Percentiles rank a stretch among this genome's conserved stretches.
These are phyloP conservation scores for Daldinia vernicosa DNA, from an alignment of 495 filamentous ascomycete species.

Conservation along the genomic window DNA sequence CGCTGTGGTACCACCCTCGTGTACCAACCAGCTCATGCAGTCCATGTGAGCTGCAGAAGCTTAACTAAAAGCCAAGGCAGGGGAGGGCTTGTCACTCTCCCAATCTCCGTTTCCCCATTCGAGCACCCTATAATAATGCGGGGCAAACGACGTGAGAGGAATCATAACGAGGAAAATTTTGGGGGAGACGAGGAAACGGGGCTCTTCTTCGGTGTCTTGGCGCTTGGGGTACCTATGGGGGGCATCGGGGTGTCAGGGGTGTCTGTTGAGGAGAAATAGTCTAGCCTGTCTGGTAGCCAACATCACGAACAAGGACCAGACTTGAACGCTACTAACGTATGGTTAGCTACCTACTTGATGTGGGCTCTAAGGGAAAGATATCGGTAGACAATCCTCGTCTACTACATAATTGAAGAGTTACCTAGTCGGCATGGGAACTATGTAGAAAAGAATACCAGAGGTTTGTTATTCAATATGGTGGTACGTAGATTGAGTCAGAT, in stretches of 20 bases:
- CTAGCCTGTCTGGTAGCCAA: not conserved
- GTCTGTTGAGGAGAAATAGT: constrained; percentile 16
- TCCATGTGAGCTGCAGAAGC: constrained; percentile 35
- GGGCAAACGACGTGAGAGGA: constrained; percentile 19
- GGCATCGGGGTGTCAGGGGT: not conserved
- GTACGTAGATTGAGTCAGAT: not conserved
- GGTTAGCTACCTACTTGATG: not conserved
- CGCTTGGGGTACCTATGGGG: constrained; percentile 36
- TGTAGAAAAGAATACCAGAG: not conserved
- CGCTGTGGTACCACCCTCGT: constrained; percentile 11
- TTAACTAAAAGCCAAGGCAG: constrained; percentile 29
- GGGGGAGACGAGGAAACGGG: constrained; percentile 26
- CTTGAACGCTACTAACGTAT: not conserved
- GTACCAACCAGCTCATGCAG: not conserved
- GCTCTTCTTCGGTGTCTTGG: constrained; percentile 45
- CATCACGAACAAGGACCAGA: constrained; percentile 6
- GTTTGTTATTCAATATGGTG: not conserved
- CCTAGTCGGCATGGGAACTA: not conserved
- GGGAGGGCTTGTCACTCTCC: constrained; percentile 30
- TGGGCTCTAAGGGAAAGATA: not conserved
- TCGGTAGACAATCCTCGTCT: not conserved
- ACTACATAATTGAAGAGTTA: not conserved
- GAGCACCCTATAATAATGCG: constrained; percentile 28
- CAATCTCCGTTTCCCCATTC: constrained; percentile 30
- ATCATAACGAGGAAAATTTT: constrained; percentile 15